Percentiles rank a stretch among this genome's conserved stretches.
Conservation (phyloP, 2,329 filamentous ascomycete species). For the Aureobasidium sp. region DNA sequence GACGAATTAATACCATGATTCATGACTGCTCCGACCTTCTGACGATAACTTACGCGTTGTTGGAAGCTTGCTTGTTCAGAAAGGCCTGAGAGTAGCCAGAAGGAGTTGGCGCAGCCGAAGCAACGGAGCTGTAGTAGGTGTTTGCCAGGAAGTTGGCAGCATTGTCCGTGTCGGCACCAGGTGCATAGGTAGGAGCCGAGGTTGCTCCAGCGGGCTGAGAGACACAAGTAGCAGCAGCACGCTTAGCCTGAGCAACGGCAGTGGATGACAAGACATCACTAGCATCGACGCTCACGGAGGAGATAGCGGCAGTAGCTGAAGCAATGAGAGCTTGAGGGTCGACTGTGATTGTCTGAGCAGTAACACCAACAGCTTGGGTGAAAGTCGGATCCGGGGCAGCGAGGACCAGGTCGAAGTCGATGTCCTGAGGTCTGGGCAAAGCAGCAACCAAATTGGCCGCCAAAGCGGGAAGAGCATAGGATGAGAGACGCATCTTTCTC, state of each 20-base stretch:
- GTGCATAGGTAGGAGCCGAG: slow-evolving; percentile 22
- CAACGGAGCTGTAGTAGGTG: slow-evolving; percentile 24
- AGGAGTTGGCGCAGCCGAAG: slow-evolving; percentile 23
- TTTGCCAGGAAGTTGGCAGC: slow-evolving; percentile 22
- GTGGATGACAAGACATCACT: slow-evolving; percentile 21
- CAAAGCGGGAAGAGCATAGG: slow-evolving; percentile 13
- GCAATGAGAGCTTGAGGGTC: slow-evolving; percentile 25
- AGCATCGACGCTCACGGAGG: slow-evolving; percentile 25
- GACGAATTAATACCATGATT: neutral
- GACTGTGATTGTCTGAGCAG: slow-evolving; percentile 25
- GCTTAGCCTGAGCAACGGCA: slow-evolving; percentile 23
- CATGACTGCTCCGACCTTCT: too few species aligned
- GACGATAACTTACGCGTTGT: slow-evolving; percentile 21
- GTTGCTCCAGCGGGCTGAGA: slow-evolving; percentile 7
- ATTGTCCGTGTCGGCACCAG: slow-evolving; percentile 24
- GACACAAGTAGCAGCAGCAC: slow-evolving; percentile 14
- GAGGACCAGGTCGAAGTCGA: slow-evolving; percentile 27
- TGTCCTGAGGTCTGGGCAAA: slow-evolving; percentile 28
- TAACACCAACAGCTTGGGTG: slow-evolving; percentile 19
- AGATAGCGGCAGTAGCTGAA: slow-evolving; percentile 24
- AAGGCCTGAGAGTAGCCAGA: slow-evolving; percentile 26
- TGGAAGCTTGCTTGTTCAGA: slow-evolving; percentile 22
- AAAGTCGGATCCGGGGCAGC: slow-evolving; percentile 7
- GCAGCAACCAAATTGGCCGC: slow-evolving; percentile 25
- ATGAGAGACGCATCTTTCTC: slow-evolving; percentile 23